Evolutionary conservation across 257 asterid genomes (phyloP), one percentile per base, ranked within the genome.

Genomic region (Coffea canephora): DNA sequence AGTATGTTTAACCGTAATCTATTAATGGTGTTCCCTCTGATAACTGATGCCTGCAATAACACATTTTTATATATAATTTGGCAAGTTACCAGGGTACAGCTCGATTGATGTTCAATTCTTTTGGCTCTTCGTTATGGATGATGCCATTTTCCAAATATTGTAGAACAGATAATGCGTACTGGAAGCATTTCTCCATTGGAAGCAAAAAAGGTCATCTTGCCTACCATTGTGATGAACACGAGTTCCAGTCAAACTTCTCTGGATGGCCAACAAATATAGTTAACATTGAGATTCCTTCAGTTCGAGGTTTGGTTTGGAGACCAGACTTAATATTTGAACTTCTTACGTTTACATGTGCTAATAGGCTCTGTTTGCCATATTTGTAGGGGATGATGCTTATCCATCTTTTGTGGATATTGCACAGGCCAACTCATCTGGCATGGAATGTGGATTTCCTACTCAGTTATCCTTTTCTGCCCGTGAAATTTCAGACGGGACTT

Each of bases 211-310:
- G 91, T 78, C 90, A 86, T 78, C 83, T 69, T 78, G 87, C 83
- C 68, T 91, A 93, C 85, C 82, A 71, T 75, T 96, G 99, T 67
- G 95, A 92, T 57, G 93, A 91, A 80, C 85, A 80, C 9, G 97
- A 94, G 87, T 91, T 80, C 87, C 90, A 82, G 80, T 78, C 89
- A 5, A 90, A 94, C 85, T 92, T 90, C 83, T 96, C 99, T 76
- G 99, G 99, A 69, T 96, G 99, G 99, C 99, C 99, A 69, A 96
- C 99, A 27, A 96, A 96, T 82, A 85, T 93, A 81, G 81, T 94
- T 81, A 96, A 91, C 83, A 86, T 96, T 73, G 99, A 96, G 88
- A 84, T 94, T 82, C 99, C 98, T 85, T 84, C 93, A 74, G 75
- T 69, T 78, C 88, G 88, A 89, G 99, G 99, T 92, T 86, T 50